Evolutionary conservation across 306 rosid species (phyloP), one percentile per base, ranked within the genome.

Genomic region (Acacia crassicarpa): DNA sequence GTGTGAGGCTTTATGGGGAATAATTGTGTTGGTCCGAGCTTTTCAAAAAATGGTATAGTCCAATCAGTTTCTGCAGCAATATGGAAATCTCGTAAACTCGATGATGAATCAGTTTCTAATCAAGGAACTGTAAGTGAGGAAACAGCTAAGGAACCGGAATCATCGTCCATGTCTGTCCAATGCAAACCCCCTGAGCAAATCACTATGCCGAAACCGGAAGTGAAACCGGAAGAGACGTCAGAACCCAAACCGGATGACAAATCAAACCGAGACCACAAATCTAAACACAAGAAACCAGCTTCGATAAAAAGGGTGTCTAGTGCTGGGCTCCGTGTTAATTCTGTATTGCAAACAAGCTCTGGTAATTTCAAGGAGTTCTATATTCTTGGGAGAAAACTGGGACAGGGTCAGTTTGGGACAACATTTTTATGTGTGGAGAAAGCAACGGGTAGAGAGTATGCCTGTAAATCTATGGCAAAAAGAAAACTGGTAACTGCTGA

Each of bases 391-490:
- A 92, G 80, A 83, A 93, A 89, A 77, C 89, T 96, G 11, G 99
- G 99, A 40, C 98, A 93, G 81, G 99, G 99, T 61, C 99, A 96
- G 77, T 96, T 93, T 40, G 99, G 99, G 71, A 89, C 84, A 1
- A 93, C 99, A 2, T 92, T 81, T 84, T 80, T 92, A 80, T 96
- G 99, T 20, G 84, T 92, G 74, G 98, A 96, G 90, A 93, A 91
- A 88, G 89, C 88, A 3, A 90, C 97, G 0, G 98, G 99, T 12
- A 78, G 72, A 20, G 91, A 96, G 84, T 93, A 82, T 83, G 99
- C 98, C 0, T 96, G 99, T 85, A 96, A 96, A 81, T 92, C 95
- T 19, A 93, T 96, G 83, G 99, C 99, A 1, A 96, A 96, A 89
- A 92, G 99, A 89, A 96, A 96, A 87, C 80, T 96, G 49, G 72